phyloP scores from a whole-genome alignment of 192 early-diverging fungal species.

The Thamnidium elegans region DNA sequence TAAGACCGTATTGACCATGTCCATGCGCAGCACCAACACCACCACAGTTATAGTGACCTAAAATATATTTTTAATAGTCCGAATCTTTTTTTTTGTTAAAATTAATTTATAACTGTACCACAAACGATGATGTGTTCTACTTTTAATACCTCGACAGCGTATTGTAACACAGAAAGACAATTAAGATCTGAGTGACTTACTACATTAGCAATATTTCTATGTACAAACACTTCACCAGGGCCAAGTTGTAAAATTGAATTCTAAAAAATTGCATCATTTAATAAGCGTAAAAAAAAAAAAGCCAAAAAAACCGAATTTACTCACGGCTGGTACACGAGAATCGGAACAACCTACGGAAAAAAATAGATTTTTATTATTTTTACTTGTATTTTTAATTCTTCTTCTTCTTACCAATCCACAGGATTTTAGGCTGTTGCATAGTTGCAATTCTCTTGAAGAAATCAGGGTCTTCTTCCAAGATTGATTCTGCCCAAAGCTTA shows the following conservation, averaged over 20 bases:
- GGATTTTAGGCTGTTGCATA: constrained; percentile 78
- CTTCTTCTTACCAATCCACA: constrained; percentile 71
- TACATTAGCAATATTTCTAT: constrained; percentile 97
- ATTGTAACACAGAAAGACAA: constrained; percentile 84
- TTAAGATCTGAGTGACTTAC: constrained; percentile 80
- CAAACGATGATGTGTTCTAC: constrained; percentile 94
- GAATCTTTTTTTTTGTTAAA: background rate
- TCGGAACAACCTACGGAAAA: constrained; percentile 75
- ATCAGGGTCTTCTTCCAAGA: constrained; percentile 56
- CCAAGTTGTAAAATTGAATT: constrained; percentile 65
- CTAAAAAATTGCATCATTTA: too few species aligned
- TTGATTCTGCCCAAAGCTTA: constrained; percentile 57
- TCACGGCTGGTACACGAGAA: constrained; percentile 78
- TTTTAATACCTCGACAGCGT: constrained; percentile 86
- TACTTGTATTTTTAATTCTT: background rate
- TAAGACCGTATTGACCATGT: constrained; percentile 63
- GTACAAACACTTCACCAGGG: constrained; percentile 91
- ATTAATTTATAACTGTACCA: constrained; percentile 43
- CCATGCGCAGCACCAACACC: constrained; percentile 63
- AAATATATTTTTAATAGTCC: background rate
- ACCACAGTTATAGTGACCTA: constrained; percentile 69
- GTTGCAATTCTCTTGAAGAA: constrained; percentile 70
- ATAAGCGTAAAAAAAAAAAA: too few species aligned
- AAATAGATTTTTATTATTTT: background rate
- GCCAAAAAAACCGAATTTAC: too few species aligned